A percentile compares a stretch with the other conserved stretches of the same genome.
Evolutionary conservation across 306 rosid genomes (phyloP).

Genomic region (Prunus davidiana): DNA sequence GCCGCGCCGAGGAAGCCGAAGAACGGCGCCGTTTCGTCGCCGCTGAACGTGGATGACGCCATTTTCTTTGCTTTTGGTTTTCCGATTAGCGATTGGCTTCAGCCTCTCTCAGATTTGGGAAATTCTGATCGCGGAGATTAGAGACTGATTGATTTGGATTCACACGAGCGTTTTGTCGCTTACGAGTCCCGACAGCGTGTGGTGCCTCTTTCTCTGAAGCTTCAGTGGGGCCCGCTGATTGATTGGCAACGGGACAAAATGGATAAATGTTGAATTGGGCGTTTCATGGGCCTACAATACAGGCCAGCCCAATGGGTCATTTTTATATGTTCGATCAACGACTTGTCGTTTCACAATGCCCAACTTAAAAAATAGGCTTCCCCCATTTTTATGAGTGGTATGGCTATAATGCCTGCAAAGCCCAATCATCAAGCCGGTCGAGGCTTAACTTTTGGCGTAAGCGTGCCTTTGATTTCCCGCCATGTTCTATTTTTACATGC

Average conservation of each 20-base stretch:
- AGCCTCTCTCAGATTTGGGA: not conserved
- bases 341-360: too few relatives aligned
- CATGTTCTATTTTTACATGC: too few relatives aligned
- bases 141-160: not conserved
- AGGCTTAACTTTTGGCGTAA: not conserved
- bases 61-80: not conserved
- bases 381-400: not conserved
- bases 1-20: conserved; percentile 72
- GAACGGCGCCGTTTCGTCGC: conserved; percentile 73
- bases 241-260: not conserved
- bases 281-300: not conserved
- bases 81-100: conserved; percentile 1
- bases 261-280: not conserved
- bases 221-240: not conserved
- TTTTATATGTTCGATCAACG: too few relatives aligned
- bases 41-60: conserved; percentile 52
- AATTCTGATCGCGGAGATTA: conserved; percentile 10
- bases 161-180: conserved; percentile 3
- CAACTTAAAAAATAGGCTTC: too few relatives aligned
- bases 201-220: not conserved
- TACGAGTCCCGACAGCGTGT: too few relatives aligned
- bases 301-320: too few relatives aligned
- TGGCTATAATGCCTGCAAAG: not conserved
- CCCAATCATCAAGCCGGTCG: not conserved
- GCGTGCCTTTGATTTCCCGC: not conserved